A percentile compares a stretch with the other conserved stretches of the same genome.
phyloP scores from a whole-genome alignment of 2,329 filamentous ascomycete species.

The Sporothrix schenckii region DNA sequence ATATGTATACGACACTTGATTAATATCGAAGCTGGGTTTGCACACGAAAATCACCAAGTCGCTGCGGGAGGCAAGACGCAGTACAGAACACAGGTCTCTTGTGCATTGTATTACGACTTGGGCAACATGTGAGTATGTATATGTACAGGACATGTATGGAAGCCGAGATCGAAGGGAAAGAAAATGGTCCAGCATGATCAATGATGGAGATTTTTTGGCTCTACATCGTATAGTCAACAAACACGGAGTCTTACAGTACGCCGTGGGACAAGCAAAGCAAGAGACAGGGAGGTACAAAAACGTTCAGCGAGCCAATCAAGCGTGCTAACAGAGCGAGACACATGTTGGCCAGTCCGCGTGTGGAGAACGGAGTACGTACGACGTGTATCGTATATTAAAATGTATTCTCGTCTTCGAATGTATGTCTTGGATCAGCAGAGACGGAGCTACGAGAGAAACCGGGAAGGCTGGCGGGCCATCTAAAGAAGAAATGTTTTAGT shows the following conservation, averaged over 20 bases:
- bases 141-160: constrained; percentile 31
- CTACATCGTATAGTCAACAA: background rate
- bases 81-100: background rate
- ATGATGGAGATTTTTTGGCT: background rate
- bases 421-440: background rate
- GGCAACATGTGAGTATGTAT: background rate
- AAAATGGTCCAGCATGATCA: background rate
- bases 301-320: background rate
- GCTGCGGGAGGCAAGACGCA: background rate
- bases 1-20: background rate
- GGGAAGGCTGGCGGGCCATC: background rate
- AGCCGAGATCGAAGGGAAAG: constrained; percentile 30
- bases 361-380: background rate
- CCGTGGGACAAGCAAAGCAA: background rate
- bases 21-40: constrained; percentile 12
- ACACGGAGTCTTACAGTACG: constrained; percentile 21
- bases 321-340: constrained; percentile 13
- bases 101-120: background rate
- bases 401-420: background rate
- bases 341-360: background rate
- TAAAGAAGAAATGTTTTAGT: background rate
- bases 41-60: background rate
- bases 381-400: background rate
- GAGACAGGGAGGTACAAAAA: background rate
- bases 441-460: background rate